Evolutionary conservation across 2,329 filamentous ascomycete genomes (phyloP), one percentile per base, ranked within the genome.

Genomic region (Calonectria multiphialidica): DNA sequence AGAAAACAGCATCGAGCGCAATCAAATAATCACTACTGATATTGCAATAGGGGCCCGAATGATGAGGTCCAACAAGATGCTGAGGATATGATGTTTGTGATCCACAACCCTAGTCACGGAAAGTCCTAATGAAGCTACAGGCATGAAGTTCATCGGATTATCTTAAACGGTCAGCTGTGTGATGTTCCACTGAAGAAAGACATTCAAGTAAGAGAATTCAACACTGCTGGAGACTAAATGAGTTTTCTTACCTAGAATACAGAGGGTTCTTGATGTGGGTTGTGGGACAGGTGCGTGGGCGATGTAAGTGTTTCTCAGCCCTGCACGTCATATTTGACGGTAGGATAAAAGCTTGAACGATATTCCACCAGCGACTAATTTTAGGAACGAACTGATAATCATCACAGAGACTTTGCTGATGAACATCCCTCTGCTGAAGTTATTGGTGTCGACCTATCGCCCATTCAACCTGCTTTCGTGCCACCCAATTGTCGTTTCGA

Each of bases 401-500:
- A 13, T 15, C 4, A 9, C 49, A 74, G 71, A 44, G 83, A 75
- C 78, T 74, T 74, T 25, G 72, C 84, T 71, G 81, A 88, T 67
- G 72, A 82, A 2, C 84, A 87, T 64, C 87, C 88, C 23, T 79
- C 84, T 72, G 85, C 81, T 69, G 83, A 79, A 83, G 89, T 82
- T 16, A 86, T 86, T 57, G 89, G 89, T 28, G 88, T 88, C 3
- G 89, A 91, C 77, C 83, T 91, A 2, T 90, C 88, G 15, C 89
- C 90, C 0, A 89, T 90, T n/a, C 90, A 91, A 73, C 89, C 89
- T 5, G 82, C 83, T 23, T 89, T 83, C 81, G 87, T 92, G 2
- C 90, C 91, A 1, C 85, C 87, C 57, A 93, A 93, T 77, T 90
- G 92, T 71, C 87, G 88, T 74, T 93, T 93, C 72, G 86, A 92